Base-by-base conservation (phyloP, 164 flowering plant genomes). In the Euptelea pleiosperma region DNA sequence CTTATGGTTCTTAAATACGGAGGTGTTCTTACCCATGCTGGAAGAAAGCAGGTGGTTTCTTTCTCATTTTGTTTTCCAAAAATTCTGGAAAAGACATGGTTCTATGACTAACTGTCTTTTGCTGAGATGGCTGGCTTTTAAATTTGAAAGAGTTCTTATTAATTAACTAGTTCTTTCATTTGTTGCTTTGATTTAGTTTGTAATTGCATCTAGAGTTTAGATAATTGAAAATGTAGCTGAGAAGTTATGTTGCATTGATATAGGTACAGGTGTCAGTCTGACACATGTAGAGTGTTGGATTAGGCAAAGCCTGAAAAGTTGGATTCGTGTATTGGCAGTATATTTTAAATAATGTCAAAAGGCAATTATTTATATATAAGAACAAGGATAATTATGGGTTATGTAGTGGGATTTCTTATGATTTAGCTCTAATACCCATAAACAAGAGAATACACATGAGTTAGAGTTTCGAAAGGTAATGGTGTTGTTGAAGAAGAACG, bases 1-100 rank as follows among this genome's bases (percentile, higher is more conserved):
- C 67, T 94, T 45, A 94, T 94, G 99, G 93, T 94, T 70, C 96
- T 94, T 42, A 94, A 94, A 69, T 94, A 94, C 74, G 99, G 99
- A 18, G 99, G 98, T 67, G 99, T 94, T 70, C 92, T 94, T 63
- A 94, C 99, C 28, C 99, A 94, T 79, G 99, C 99, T 60, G 99
- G 99, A 53, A 81, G 99, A 72, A 94, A 94, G 74, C 99, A 94
- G 99, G 99, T 94, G 28, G 1, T 36, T 16, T 48, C 41, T 22
- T 14, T 41, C 16, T 49, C 18, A n/a, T n/a, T 36, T 63, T 31
- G 15, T 36, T 26, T 30, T 37, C 18, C 1, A 39, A 33, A 35
- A 12, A 12, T 30, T 34, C 16, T 29, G 51, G 14, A 26, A 50
- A 33, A 33, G 25, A 26, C 31, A 54, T 34, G 2, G 5, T 18